Conservation (phyloP, 202 grass and related monocot species). For the Cymbopogon flexuosus region DNA sequence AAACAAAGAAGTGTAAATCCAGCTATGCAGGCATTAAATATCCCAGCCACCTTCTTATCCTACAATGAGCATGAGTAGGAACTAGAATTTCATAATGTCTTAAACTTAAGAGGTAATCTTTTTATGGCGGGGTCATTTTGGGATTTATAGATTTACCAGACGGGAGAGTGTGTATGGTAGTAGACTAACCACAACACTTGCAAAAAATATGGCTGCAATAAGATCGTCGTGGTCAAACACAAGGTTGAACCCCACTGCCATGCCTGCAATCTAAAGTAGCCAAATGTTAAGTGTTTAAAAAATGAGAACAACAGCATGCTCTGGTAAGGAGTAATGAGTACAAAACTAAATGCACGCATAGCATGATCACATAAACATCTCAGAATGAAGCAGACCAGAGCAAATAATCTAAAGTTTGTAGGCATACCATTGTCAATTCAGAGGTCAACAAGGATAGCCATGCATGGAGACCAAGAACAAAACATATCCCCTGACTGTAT, state of each 20-base stretch:
- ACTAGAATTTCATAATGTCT: too few species aligned
- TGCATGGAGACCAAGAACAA: slow-evolving; percentile 60
- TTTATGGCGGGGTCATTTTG: not conserved
- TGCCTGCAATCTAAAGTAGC: slow-evolving; percentile 52
- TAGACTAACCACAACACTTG: slow-evolving; percentile 33
- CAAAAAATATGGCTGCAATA: slow-evolving; percentile 36
- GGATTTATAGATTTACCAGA: slow-evolving; percentile 45
- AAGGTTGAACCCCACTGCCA: slow-evolving; percentile 59
- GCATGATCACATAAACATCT: not conserved
- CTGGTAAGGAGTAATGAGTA: not conserved
- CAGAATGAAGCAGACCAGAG: not conserved
- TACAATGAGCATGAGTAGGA: too few species aligned
- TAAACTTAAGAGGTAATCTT: too few species aligned
- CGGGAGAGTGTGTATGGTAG: slow-evolving; percentile 43
- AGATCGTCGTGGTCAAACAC: slow-evolving; percentile 51
- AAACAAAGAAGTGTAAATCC: slow-evolving; percentile 66
- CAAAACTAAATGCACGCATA: not conserved
- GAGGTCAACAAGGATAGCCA: slow-evolving; percentile 60
- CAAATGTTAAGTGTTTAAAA: not conserved
- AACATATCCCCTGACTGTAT: slow-evolving; percentile 54
- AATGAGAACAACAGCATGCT: not conserved
- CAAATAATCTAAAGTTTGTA: not conserved
- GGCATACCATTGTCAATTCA: slow-evolving; percentile 59
- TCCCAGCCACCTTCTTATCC: too few species aligned
- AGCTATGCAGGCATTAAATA: slow-evolving; percentile 32